Conservation (phyloP, 2,329 filamentous ascomycete genomes). For the Dendrostoma leiphaemia region DNA sequence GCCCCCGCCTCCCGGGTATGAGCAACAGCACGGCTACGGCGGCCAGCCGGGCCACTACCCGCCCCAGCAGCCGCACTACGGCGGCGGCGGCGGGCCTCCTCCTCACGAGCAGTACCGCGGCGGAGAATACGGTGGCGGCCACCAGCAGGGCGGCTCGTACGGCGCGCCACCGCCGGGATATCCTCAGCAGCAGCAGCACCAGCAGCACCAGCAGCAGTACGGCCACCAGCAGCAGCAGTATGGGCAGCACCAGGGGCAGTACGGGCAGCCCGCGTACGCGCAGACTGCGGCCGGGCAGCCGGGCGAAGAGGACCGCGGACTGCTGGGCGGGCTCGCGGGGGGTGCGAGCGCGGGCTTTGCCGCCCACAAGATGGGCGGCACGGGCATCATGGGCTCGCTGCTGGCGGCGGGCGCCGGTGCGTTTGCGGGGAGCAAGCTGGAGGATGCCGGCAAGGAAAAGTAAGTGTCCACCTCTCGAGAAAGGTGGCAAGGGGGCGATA, state of each 20-base stretch:
- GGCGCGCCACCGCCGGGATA: not conserved
- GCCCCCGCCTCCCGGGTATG: not conserved
- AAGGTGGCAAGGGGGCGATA: not conserved
- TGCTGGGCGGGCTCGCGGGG: slow-evolving; percentile 52
- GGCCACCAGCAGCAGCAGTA: not conserved
- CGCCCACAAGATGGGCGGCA: slow-evolving; percentile 47
- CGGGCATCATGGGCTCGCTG: slow-evolving; percentile 4
- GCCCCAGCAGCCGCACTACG: slow-evolving; percentile 25
- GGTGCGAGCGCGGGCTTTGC: slow-evolving; percentile 53
- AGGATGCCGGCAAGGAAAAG: slow-evolving; percentile 45
- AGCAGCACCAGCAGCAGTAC: slow-evolving; percentile 13
- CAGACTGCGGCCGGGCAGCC: slow-evolving; percentile 20
- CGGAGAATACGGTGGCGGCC: slow-evolving; percentile 3
- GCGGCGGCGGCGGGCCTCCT: slow-evolving; percentile 18
- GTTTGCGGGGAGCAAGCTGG: slow-evolving; percentile 52
- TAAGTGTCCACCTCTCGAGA: not conserved
- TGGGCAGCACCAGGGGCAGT: not conserved
- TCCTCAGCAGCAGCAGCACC: slow-evolving; percentile 10
- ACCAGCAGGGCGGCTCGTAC: not conserved
- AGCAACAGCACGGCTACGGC: slow-evolving; percentile 22
- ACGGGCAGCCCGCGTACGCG: not conserved
- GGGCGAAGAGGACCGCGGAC: slow-evolving; percentile 49
- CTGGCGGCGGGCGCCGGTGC: slow-evolving; percentile 49
- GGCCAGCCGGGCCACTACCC: slow-evolving; percentile 1
- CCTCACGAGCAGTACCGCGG: slow-evolving; percentile 1